Conservation (phyloP, 2,329 filamentous ascomycete genomes). For the Arthrinium phaeospermum region DNA sequence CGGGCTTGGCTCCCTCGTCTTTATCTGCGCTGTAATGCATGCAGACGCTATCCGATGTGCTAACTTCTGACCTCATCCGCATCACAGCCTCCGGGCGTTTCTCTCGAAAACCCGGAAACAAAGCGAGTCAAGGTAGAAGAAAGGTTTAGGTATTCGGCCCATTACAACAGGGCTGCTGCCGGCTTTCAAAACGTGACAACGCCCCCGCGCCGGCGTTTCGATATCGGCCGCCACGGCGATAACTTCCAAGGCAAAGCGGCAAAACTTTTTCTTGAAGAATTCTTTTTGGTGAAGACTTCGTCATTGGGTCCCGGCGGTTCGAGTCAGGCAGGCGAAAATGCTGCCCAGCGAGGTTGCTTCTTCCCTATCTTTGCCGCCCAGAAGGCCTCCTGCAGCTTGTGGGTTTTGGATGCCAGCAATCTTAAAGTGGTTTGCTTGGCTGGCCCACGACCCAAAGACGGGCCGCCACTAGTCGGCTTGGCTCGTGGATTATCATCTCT, state of each 20-base stretch:
- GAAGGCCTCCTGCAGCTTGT: not conserved
- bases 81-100: not conserved
- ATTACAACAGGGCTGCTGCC: not conserved
- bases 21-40: not conserved
- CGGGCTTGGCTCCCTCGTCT: not conserved
- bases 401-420: not conserved
- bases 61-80: too few species aligned
- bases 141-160: too few species aligned
- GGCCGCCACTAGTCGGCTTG: conserved; percentile 11
- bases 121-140: too few species aligned
- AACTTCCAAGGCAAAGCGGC: not conserved
- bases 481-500: not conserved
- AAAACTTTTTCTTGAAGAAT: not conserved
- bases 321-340: not conserved
- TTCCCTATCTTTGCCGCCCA: not conserved
- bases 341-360: not conserved
- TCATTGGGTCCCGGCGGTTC: not conserved
- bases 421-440: conserved; percentile 11
- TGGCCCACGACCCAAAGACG: not conserved
- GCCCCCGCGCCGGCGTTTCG: not conserved
- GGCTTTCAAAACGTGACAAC: not conserved
- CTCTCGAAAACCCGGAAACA: too few species aligned
- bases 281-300: not conserved
- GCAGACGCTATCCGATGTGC: not conserved
- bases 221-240: not conserved